Percentiles rank a stretch among this genome's conserved stretches.
These are phyloP conservation scores for Aureobasidium sp. DNA, from an alignment of 2,329 filamentous ascomycete species.

Conservation along the genomic window DNA sequence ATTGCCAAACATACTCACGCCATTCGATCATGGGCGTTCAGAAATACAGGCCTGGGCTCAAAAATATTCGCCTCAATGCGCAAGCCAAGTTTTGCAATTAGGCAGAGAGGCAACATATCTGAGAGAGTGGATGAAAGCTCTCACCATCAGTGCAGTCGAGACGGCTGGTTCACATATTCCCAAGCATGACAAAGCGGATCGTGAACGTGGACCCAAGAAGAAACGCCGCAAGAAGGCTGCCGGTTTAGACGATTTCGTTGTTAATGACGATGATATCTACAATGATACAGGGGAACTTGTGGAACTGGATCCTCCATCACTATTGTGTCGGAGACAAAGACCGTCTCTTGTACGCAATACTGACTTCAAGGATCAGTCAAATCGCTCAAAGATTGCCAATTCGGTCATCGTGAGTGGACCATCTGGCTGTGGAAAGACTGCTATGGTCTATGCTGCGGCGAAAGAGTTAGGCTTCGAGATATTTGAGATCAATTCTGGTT, in stretches of 20 bases:
- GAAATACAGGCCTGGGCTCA: slow-evolving; percentile 69
- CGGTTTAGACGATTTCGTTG: slow-evolving; percentile 72
- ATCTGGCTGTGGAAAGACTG: slow-evolving; percentile 86
- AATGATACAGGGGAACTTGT: slow-evolving; percentile 55
- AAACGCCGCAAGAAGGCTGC: slow-evolving; percentile 58
- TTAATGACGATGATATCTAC: slow-evolving; percentile 66
- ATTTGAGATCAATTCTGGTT: slow-evolving; percentile 87
- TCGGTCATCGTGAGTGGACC: slow-evolving; percentile 84
- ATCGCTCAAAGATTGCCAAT: slow-evolving; percentile 52
- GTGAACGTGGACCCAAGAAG: slow-evolving; percentile 41
- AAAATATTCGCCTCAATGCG: slow-evolving; percentile 70
- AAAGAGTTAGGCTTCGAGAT: slow-evolving; percentile 89
- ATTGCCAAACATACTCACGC: slow-evolving; percentile 58
- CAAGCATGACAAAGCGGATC: slow-evolving; percentile 11
- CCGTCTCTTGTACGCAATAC: slow-evolving; percentile 21
- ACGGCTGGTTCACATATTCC: slow-evolving; percentile 37
- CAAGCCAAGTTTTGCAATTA: slow-evolving; percentile 67
- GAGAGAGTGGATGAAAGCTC: slow-evolving; percentile 70
- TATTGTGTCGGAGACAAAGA: slow-evolving; percentile 2
- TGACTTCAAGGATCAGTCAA: slow-evolving; percentile 19
- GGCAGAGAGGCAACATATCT: slow-evolving; percentile 64
- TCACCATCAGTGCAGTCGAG: slow-evolving; percentile 71
- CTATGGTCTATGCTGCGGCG: slow-evolving; percentile 82
- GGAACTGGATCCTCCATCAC: slow-evolving; percentile 44
- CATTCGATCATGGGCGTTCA: slow-evolving; percentile 72